A percentile compares a stretch with the other conserved stretches of the same genome.
Evolutionary conservation across 805 yeast genomes (phyloP).

Genomic region (Scheffersomyces spartinae): DNA sequence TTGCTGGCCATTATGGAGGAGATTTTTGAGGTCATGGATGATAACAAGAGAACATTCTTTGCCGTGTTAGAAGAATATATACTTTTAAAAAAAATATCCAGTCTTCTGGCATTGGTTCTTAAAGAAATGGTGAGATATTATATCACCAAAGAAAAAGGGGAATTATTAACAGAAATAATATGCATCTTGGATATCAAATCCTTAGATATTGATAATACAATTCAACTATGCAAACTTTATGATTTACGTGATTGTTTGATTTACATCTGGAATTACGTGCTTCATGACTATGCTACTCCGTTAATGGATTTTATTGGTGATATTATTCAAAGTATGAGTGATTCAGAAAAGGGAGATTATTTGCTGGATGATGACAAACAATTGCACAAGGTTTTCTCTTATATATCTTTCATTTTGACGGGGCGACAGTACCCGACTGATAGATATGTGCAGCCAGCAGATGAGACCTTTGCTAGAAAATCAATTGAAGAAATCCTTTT

Average conservation of each 20-base stretch:
- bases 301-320: constrained; percentile 43
- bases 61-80: constrained; percentile 42
- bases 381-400: constrained; percentile 36
- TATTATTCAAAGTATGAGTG: constrained; percentile 7
- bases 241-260: constrained; percentile 50
- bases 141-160: constrained; percentile 27
- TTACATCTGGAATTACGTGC: constrained; percentile 60
- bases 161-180: constrained; percentile 51
- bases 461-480: neutral
- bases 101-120: constrained; percentile 53
- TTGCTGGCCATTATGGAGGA: constrained; percentile 31
- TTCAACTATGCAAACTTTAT: constrained; percentile 46
- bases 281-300: constrained; percentile 66
- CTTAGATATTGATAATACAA: constrained; percentile 70
- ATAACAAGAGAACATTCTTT: constrained; percentile 32
- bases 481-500: too few relatives aligned
- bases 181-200: constrained; percentile 56
- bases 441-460: constrained; percentile 12
- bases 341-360: constrained; percentile 3
- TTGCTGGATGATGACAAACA: constrained; percentile 4
- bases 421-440: constrained; percentile 79
- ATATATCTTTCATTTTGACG: constrained; percentile 56
- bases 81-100: constrained; percentile 29
- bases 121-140: constrained; percentile 48
- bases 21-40: constrained; percentile 7